Evolutionary conservation across 192 early-diverging fungal species (phyloP).

Genomic region (Coemansia sp.): DNA sequence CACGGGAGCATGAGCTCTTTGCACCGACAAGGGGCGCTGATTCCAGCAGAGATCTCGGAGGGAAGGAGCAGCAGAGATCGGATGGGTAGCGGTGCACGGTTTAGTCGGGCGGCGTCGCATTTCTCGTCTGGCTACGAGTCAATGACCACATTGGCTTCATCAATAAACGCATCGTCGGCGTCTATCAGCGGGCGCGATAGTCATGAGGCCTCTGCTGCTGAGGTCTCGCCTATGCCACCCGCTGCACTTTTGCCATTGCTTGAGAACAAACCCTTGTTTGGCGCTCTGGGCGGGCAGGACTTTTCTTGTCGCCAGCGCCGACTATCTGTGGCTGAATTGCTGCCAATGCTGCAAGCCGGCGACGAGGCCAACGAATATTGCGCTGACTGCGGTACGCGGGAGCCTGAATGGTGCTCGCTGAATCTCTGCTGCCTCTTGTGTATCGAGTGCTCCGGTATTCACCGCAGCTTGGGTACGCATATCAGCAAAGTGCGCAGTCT

Average conservation of each 20-base stretch:
- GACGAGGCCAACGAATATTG: conserved; percentile 42
- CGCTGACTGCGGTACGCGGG: conserved; percentile 59
- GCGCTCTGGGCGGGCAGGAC: background rate
- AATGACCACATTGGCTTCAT: conserved; percentile 14
- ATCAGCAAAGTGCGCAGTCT: conserved; percentile 86
- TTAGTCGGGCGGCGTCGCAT: conserved; percentile 26
- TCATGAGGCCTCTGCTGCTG: conserved; percentile 1
- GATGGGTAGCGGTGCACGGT: conserved; percentile 1
- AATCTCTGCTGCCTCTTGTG: conserved; percentile 81
- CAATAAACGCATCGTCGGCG: conserved; percentile 16
- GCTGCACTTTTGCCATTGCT: background rate
- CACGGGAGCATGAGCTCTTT: background rate
- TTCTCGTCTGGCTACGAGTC: conserved; percentile 22
- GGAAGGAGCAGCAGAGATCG: background rate
- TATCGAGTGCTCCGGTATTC: conserved; percentile 90
- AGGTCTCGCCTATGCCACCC: background rate
- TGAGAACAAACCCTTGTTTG: background rate
- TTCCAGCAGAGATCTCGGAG: background rate
- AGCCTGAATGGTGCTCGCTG: conserved; percentile 85
- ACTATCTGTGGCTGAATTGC: conserved; percentile 7
- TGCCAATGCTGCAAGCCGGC: conserved; percentile 22
- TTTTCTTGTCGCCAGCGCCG: background rate
- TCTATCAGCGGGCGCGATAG: conserved; percentile 9
- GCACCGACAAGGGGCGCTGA: conserved; percentile 1
- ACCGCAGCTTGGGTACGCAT: conserved; percentile 87